Evolutionary conservation across 2,329 filamentous ascomycete genomes (phyloP).

Genomic region (Aspergillus ochraceoroseus): DNA sequence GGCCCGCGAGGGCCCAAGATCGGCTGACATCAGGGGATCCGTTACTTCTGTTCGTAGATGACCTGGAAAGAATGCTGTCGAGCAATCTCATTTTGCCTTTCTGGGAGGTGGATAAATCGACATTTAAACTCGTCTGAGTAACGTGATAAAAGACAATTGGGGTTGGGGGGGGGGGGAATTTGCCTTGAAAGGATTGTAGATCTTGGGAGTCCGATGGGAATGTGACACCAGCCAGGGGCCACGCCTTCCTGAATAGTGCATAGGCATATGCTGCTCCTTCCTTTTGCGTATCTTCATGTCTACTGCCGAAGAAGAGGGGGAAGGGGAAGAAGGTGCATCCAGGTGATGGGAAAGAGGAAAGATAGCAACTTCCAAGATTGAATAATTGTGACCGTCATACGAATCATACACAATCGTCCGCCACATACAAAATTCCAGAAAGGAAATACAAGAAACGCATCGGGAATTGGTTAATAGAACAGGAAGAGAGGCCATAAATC

Average conservation of each 20-base stretch:
- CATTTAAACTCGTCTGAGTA: too few species aligned
- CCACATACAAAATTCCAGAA: conserved; percentile 2
- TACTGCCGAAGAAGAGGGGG: background rate
- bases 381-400: conserved; percentile 6
- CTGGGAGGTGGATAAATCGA: background rate
- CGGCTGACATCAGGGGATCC: conserved; percentile 5
- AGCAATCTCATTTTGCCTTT: conserved; percentile 16
- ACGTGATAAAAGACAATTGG: too few species aligned
- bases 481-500: background rate
- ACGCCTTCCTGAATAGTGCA: too few species aligned
- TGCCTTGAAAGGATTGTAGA: too few species aligned
- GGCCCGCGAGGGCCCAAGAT: conserved; percentile 2
- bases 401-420: conserved; percentile 8
- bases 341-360: too few species aligned
- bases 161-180: too few species aligned
- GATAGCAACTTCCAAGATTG: background rate
- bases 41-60: conserved; percentile 7
- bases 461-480: background rate
- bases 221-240: too few species aligned
- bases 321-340: conserved; percentile 3
- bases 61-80: conserved; percentile 11
- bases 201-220: too few species aligned
- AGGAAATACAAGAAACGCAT: conserved; percentile 9
- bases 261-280: too few species aligned
- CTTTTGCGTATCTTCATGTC: background rate